Percentiles rank a stretch among this genome's conserved stretches.
phyloP scores from a whole-genome alignment of 495 filamentous ascomycete genomes.

The Neurospora cerealis region DNA sequence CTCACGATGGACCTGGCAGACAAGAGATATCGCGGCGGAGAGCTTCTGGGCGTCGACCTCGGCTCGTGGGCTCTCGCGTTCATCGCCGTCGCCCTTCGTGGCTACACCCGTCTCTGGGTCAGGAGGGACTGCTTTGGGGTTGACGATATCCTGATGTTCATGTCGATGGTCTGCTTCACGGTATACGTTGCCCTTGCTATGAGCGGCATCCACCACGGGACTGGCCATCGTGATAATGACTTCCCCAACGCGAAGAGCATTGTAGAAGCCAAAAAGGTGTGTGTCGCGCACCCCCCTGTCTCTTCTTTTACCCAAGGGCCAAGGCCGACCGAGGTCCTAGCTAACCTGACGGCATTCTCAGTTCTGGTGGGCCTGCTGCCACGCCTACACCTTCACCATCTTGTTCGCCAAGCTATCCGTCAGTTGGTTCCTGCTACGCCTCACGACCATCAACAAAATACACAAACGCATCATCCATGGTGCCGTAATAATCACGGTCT shows the following conservation, averaged over 20 bases:
- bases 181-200: constrained; percentile 7
- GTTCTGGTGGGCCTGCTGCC: constrained; percentile 15
- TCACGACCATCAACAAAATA: constrained; percentile 7
- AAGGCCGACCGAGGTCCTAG: background rate
- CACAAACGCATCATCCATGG: constrained; percentile 16
- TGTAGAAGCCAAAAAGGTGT: constrained; percentile 1
- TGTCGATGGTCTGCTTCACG: constrained; percentile 3
- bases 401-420: constrained; percentile 20
- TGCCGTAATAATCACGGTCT: constrained; percentile 5
- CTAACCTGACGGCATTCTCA: background rate
- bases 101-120: constrained; percentile 8
- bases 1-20: background rate
- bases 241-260: background rate
- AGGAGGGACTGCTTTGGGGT: constrained; percentile 6
- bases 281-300: background rate
- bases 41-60: constrained; percentile 3
- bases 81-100: constrained; percentile 4
- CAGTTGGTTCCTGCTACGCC: constrained; percentile 21
- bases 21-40: background rate
- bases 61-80: background rate
- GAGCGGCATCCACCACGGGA: constrained; percentile 4
- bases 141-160: constrained; percentile 11
- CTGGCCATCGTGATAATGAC: background rate
- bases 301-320: background rate
- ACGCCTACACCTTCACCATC: constrained; percentile 9